A percentile compares a stretch with the other conserved stretches of the same genome.
phyloP scores from a whole-genome alignment of 2,329 filamentous ascomycete genomes.

The Ilyonectria mors-panacis region DNA sequence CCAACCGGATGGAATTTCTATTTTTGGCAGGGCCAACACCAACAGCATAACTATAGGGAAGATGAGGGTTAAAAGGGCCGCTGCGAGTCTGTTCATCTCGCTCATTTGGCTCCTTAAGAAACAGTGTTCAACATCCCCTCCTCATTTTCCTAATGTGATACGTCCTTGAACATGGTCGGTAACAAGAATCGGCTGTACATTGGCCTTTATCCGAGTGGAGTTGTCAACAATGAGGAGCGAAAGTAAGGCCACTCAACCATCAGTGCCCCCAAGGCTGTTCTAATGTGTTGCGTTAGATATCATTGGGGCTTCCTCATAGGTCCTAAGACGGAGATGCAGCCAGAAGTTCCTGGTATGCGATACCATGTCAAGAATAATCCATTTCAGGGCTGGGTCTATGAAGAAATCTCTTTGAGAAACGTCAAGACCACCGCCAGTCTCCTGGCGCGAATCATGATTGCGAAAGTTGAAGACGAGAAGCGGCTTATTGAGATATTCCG shows the following conservation, averaged over 20 bases:
- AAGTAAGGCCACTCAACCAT: constrained; percentile 36
- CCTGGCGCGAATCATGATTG: constrained; percentile 56
- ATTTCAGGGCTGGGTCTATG: constrained; percentile 45
- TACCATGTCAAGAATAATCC: constrained; percentile 52
- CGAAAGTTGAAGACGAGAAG: constrained; percentile 55
- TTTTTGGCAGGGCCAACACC: background rate
- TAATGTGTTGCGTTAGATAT: too few relatives aligned
- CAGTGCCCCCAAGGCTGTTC: too few relatives aligned
- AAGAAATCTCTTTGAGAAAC: constrained; percentile 40
- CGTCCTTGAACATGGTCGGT: background rate
- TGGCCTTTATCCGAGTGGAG: background rate
- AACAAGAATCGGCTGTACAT: background rate
- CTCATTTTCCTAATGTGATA: too few relatives aligned
- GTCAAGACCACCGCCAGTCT: constrained; percentile 46
- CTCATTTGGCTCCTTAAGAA: constrained; percentile 1
- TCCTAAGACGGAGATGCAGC: constrained; percentile 45
- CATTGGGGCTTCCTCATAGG: constrained; percentile 51
- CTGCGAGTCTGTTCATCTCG: background rate
- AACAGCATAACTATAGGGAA: background rate
- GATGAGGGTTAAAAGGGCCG: background rate
- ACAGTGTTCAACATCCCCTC: background rate
- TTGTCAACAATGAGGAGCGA: constrained; percentile 33
- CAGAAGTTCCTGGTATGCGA: constrained; percentile 45
- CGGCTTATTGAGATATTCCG: constrained; percentile 53
- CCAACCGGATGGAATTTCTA: background rate